Evolutionary conservation across 2,329 filamentous ascomycete species (phyloP), one percentile per base, ranked within the genome.

Genomic region (Periconia sp.): DNA sequence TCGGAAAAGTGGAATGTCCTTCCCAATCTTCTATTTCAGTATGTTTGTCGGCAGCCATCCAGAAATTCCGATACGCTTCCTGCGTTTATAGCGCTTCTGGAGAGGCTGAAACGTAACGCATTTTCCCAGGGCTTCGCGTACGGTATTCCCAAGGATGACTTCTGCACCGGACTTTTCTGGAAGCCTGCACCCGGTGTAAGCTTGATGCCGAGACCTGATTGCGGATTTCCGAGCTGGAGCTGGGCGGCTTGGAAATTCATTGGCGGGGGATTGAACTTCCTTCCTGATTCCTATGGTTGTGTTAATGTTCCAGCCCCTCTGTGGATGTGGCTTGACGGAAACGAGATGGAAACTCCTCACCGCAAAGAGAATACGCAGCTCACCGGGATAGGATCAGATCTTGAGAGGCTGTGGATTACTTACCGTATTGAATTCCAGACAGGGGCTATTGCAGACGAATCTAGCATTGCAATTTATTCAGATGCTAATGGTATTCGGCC

Each of bases 141-240:
- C 16, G 28, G 36, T 3, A 17, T 39, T 23, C 36, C 36, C 4
- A 1, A 17, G 15, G 26, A 31, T 10, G 6, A 13, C 5, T 39
- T 39, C 13, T 10, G 11, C 10, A 21, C 31, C 2, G 26, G 26
- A 13, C 9, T 39, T 2, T 7, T 39, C 7, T 39, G 36, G 36
- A 2, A 10, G 7, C n/a, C 24, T 2, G 15, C 15, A 12, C 16
- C 12, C 16, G 4, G 5, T 9, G 9, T 38, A 3, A 29, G 25
- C 24, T n/a, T n/a, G n/a, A n/a, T n/a, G n/a, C 10, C 7, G 17
- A 16, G 36, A 16, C 11, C 15, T 22, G 4, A 15, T 11, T 24
- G 24, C 6, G 17, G 5, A 4, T 39, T 39, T 12, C 36, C 36
- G 18, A 39, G 36, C 28, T 39, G 36, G 36, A 39, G n/a, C 8